Evolutionary conservation across 2,329 filamentous ascomycete species (phyloP).

Genomic region (Diaporthe australafricana): DNA sequence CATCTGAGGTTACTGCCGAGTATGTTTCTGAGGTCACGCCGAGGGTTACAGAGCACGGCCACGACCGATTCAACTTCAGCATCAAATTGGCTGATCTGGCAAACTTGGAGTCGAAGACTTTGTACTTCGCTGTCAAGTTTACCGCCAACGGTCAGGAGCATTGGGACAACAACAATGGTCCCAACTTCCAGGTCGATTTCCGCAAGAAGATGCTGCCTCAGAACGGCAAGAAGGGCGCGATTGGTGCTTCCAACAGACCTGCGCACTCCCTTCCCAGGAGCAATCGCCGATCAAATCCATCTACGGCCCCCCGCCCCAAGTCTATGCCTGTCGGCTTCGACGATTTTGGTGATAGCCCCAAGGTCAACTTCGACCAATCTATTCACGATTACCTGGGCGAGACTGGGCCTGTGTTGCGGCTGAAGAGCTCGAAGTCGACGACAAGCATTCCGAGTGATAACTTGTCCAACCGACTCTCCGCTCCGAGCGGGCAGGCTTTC

Average conservation of each 20-base stretch:
- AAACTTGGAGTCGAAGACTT: conserved; percentile 90
- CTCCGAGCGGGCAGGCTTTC: conserved; percentile 79
- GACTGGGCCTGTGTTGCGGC: conserved; percentile 68
- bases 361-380: conserved; percentile 69
- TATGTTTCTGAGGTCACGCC: conserved; percentile 83
- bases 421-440: conserved; percentile 77
- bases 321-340: conserved; percentile 72
- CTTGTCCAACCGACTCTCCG: conserved; percentile 61
- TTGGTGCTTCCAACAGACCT: conserved; percentile 63
- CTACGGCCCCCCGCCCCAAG: conserved; percentile 59
- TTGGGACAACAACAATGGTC: conserved; percentile 92
- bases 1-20: conserved; percentile 92
- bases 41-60: conserved; percentile 71
- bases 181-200: conserved; percentile 97
- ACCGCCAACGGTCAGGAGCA: conserved; percentile 84
- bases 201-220: conserved; percentile 78
- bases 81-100: conserved; percentile 93
- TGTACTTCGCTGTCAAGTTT: conserved; percentile 94
- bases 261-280: conserved; percentile 73
- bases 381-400: conserved; percentile 75
- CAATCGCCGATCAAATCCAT: conserved; percentile 62
- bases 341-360: conserved; percentile 76
- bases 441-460: conserved; percentile 73
- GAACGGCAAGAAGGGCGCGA: conserved; percentile 66
- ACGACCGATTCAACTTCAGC: conserved; percentile 92